phyloP scores from a whole-genome alignment of 495 filamentous ascomycete species.

The Annulohypoxylon bovei region DNA sequence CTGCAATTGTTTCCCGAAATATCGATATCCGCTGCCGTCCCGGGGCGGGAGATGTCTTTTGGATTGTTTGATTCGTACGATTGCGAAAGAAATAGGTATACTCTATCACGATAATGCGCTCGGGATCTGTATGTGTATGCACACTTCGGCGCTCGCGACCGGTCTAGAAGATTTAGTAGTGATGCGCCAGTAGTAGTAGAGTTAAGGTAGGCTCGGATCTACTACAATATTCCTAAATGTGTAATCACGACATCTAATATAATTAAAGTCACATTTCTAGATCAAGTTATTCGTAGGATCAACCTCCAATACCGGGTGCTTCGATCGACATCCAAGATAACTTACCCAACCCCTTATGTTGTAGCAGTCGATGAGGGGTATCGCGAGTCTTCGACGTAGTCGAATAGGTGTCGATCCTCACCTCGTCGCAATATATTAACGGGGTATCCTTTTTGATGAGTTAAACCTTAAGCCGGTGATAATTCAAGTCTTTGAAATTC shows the following conservation, averaged over 20 bases:
- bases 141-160: slow-evolving; percentile 24
- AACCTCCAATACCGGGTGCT: neutral
- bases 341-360: neutral
- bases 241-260: neutral
- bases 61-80: slow-evolving; percentile 20
- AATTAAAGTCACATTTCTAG: neutral
- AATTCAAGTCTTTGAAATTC: neutral
- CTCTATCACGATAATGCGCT: neutral
- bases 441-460: neutral
- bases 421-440: neutral
- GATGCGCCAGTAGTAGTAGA: neutral
- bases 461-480: neutral
- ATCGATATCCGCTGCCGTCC: neutral
- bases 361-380: neutral
- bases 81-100: slow-evolving; percentile 8
- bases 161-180: neutral
- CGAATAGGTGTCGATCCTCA: neutral
- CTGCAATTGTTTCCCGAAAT: slow-evolving; percentile 20
- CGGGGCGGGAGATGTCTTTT: slow-evolving; percentile 1
- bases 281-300: neutral
- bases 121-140: slow-evolving; percentile 7
- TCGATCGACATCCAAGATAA: neutral
- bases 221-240: neutral
- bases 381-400: neutral
- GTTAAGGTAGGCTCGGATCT: neutral